Conservation (phyloP, 495 filamentous ascomycete genomes). For the Xylaria curta region DNA sequence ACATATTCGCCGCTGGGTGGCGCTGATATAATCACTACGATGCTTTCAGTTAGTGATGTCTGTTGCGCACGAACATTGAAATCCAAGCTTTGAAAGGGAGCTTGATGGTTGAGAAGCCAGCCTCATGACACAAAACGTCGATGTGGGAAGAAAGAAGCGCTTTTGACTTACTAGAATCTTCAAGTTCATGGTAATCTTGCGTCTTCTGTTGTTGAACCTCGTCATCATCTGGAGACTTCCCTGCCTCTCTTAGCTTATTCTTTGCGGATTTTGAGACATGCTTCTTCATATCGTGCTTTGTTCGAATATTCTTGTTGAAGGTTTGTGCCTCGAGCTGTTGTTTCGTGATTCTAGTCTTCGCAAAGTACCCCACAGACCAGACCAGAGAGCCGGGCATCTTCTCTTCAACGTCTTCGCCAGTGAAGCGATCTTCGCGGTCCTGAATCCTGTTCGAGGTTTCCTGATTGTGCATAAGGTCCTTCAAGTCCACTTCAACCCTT, state of each 20-base stretch:
- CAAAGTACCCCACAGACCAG: conserved; percentile 75
- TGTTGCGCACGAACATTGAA: not conserved
- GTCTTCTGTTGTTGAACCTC: conserved; percentile 68
- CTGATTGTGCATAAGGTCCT: conserved; percentile 63
- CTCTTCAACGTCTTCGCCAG: conserved; percentile 64
- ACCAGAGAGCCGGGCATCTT: conserved; percentile 70
- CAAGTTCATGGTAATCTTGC: conserved; percentile 62
- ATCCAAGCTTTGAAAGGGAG: not conserved
- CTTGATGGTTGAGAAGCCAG: not conserved
- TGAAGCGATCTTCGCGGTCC: conserved; percentile 64
- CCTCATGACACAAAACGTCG: not conserved
- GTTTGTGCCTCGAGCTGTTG: conserved; percentile 62
- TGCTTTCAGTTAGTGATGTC: not conserved
- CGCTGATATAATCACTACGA: conserved; percentile 59
- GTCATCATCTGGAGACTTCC: conserved; percentile 53
- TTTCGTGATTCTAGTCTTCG: conserved; percentile 64
- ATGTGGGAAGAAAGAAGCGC: not conserved
- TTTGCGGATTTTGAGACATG: conserved; percentile 58
- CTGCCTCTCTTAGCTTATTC: conserved; percentile 68
- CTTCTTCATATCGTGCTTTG: conserved; percentile 58
- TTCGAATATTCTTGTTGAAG: conserved; percentile 56
- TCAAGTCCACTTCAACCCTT: conserved; percentile 69
- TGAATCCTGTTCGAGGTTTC: conserved; percentile 61
- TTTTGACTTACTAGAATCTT: conserved; percentile 42
- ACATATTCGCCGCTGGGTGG: conserved; percentile 63